Percentiles rank a stretch among this genome's conserved stretches.
Evolutionary conservation across 1,284 basidiomycete genomes (phyloP).

Genomic region (Leccinum huronense): DNA sequence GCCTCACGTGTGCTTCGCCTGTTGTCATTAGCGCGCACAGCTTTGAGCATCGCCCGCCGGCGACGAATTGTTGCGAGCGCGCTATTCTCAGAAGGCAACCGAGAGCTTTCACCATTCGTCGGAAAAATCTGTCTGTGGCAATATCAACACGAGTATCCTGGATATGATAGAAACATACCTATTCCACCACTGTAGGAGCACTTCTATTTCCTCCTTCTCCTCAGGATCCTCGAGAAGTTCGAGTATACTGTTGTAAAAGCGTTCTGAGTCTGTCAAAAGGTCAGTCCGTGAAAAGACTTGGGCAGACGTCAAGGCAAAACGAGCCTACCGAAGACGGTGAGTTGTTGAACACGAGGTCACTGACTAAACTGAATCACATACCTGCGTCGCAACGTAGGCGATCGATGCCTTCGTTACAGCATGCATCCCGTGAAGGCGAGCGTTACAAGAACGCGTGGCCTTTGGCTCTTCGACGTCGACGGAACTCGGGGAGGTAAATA

Average conservation of each 20-base stretch:
- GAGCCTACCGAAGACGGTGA: neutral
- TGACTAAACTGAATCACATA: neutral
- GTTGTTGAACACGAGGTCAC: neutral
- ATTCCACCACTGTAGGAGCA: conserved; percentile 5
- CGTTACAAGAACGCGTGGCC: conserved; percentile 2
- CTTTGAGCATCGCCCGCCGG: neutral
- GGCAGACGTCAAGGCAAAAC: conserved; percentile 1
- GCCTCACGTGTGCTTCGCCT: neutral
- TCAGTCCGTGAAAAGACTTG: conserved; percentile 8
- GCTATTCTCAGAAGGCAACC: neutral
- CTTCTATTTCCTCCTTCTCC: conserved; percentile 4
- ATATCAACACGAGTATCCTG: neutral
- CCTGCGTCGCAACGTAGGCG: conserved; percentile 6
- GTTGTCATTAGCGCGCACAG: neutral
- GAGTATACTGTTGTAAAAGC: conserved; percentile 3
- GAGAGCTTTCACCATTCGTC: neutral
- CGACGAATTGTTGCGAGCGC: neutral
- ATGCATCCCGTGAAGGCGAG: conserved; percentile 1
- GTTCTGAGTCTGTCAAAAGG: neutral
- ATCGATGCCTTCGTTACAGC: conserved; percentile 1
- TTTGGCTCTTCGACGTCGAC: conserved; percentile 6
- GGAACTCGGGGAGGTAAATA: conserved; percentile 11
- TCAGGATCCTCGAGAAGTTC: neutral
- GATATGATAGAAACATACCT: neutral
- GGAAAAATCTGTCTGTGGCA: neutral